These are phyloP conservation scores for Hapsidospora chrysogenum DNA, from an alignment of 495 filamentous ascomycete genomes.

Conservation along the genomic window DNA sequence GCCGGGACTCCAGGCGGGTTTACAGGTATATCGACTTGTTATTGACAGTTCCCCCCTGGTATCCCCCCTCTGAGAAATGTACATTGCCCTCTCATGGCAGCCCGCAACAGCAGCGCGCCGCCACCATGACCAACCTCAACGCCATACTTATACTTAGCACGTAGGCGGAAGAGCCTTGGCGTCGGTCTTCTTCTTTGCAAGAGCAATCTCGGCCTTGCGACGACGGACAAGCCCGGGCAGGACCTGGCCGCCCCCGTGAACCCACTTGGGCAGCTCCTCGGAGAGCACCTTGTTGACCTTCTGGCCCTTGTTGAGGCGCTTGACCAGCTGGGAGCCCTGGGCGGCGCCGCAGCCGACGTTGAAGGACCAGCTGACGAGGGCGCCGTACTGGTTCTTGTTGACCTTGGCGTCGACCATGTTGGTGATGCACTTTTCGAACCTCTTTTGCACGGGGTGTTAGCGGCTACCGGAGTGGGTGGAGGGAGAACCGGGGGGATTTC, in stretches of 20 bases:
- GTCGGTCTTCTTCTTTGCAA: constrained; percentile 16
- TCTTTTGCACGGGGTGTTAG: constrained; percentile 7
- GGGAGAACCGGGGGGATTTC: too few relatives aligned
- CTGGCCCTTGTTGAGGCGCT: constrained; percentile 28
- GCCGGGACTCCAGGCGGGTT: too few relatives aligned
- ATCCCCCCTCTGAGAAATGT: too few relatives aligned
- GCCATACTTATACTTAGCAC: too few relatives aligned
- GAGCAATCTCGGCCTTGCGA: constrained; percentile 22
- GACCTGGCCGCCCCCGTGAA: constrained; percentile 18
- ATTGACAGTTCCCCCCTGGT: too few relatives aligned
- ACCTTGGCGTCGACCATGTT: constrained; percentile 11
- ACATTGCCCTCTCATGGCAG: too few relatives aligned
- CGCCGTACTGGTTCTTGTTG: constrained; percentile 33
- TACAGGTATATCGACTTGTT: too few relatives aligned
- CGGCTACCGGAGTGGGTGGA: too few relatives aligned
- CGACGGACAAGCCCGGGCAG: constrained; percentile 21
- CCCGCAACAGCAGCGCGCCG: too few relatives aligned
- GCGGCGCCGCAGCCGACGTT: constrained; percentile 32
- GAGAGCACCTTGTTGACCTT: constrained; percentile 18
- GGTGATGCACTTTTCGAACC: too few relatives aligned
- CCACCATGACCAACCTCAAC: too few relatives aligned
- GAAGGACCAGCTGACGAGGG: constrained; percentile 29
- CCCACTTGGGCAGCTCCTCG: constrained; percentile 31
- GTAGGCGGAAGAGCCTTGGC: too few relatives aligned
- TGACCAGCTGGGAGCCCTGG: constrained; percentile 19